These are phyloP conservation scores for Neurospora sp. DNA, from an alignment of 495 filamentous ascomycete species.

Conservation along the genomic window DNA sequence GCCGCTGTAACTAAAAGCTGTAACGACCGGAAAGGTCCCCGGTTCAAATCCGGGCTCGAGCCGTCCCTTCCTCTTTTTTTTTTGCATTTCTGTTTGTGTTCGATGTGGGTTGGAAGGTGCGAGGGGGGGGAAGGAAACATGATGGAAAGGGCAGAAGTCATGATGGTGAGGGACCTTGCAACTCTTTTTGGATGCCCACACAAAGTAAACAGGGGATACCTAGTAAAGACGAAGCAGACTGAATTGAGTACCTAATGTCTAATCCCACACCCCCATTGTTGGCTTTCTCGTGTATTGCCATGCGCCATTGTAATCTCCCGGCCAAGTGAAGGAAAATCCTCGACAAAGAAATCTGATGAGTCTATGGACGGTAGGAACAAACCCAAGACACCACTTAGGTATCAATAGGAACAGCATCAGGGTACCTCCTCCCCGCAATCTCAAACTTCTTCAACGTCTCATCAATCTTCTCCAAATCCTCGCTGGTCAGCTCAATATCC, in stretches of 20 bases:
- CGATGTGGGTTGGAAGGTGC: background rate
- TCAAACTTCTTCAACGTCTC: constrained; percentile 24
- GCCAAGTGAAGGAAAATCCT: background rate
- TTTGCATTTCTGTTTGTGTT: background rate
- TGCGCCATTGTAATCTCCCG: background rate
- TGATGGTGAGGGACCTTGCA: background rate
- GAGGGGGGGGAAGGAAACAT: background rate
- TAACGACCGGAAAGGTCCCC: too few species aligned
- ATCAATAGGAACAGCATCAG: constrained; percentile 1
- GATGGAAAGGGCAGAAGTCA: background rate
- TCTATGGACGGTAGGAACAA: background rate
- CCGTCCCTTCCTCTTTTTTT: too few species aligned
- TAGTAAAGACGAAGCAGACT: background rate
- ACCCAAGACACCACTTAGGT: background rate
- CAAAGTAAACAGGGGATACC: background rate
- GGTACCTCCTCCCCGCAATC: constrained; percentile 30
- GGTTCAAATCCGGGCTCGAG: too few species aligned
- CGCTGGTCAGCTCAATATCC: constrained; percentile 27
- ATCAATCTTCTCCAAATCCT: constrained; percentile 37
- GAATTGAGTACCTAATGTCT: background rate
- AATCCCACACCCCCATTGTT: background rate
- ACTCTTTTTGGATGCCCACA: background rate
- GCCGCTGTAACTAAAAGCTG: too few species aligned
- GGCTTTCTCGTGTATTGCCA: background rate
- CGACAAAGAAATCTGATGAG: background rate